phyloP scores from a whole-genome alignment of 176 grass and related monocot species.

The Aegilops sharonensis region DNA sequence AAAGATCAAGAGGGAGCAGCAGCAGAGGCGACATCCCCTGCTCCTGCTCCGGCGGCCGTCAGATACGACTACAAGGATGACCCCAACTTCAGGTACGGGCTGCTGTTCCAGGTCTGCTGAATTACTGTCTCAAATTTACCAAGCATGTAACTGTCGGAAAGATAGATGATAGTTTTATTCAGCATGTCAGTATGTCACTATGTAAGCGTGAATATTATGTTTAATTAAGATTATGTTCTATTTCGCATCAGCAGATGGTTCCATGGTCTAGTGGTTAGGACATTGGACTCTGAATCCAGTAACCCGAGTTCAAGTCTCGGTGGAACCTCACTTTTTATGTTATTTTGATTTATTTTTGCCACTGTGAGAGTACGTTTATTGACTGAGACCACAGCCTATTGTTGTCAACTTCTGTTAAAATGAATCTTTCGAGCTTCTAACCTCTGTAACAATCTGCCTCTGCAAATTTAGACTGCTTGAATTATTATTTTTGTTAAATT shows the following conservation, averaged over 20 bases:
- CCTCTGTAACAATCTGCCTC: background rate
- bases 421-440: background rate
- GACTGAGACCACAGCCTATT: background rate
- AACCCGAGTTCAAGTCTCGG: slow-evolving; percentile 78
- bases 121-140: background rate
- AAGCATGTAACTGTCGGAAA: background rate
- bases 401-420: background rate
- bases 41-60: background rate
- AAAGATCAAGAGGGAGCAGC: slow-evolving; percentile 11
- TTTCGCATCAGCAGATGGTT: background rate
- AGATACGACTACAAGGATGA: slow-evolving; percentile 38
- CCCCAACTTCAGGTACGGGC: slow-evolving; percentile 39
- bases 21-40: background rate
- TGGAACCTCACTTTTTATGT: slow-evolving; percentile 24
- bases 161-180: too few relatives aligned
- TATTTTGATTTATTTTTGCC: background rate
- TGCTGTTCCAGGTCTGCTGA: background rate
- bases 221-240: rapidly evolving
- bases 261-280: slow-evolving; percentile 80
- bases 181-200: too few relatives aligned
- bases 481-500: background rate
- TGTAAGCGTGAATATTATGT: rapidly evolving
- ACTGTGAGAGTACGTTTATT: background rate
- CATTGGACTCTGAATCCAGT: slow-evolving; percentile 79
- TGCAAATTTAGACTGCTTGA: background rate